These are phyloP conservation scores for Penicillium lividum DNA, from an alignment of 495 filamentous ascomycete species.

Conservation along the genomic window DNA sequence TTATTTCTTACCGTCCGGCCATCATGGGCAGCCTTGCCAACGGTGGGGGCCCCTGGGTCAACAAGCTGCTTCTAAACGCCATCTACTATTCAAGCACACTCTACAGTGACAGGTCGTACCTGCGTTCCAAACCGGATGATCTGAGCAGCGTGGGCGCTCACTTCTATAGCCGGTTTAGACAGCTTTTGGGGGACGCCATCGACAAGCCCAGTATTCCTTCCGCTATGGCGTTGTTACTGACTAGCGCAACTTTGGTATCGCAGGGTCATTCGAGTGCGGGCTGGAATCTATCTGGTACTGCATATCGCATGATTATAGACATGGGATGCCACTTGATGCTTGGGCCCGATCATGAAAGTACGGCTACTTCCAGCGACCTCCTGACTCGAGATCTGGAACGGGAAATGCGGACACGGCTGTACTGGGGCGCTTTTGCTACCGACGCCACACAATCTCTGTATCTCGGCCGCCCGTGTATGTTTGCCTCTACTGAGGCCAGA, in stretches of 20 bases:
- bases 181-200: slow-evolving; percentile 14
- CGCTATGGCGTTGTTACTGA: slow-evolving; percentile 15
- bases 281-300: slow-evolving; percentile 26
- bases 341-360: background rate
- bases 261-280: slow-evolving; percentile 21
- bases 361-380: background rate
- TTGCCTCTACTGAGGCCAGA: slow-evolving; percentile 14
- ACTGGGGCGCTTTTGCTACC: slow-evolving; percentile 33
- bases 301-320: slow-evolving; percentile 39
- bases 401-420: slow-evolving; percentile 22
- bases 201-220: slow-evolving; percentile 20
- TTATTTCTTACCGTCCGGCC: slow-evolving; percentile 34
- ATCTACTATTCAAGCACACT: slow-evolving; percentile 28
- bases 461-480: slow-evolving; percentile 23
- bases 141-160: slow-evolving; percentile 7
- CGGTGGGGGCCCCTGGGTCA: slow-evolving; percentile 30
- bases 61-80: slow-evolving; percentile 37
- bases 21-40: slow-evolving; percentile 37
- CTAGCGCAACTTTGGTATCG: slow-evolving; percentile 17
- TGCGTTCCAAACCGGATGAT: slow-evolving; percentile 4
- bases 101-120: slow-evolving; percentile 14
- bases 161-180: slow-evolving; percentile 20
- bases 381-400: slow-evolving; percentile 6
- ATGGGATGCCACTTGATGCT: slow-evolving; percentile 30
- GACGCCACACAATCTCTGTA: slow-evolving; percentile 34